phyloP scores from a whole-genome alignment of 352 stramenopile species.

The Salisapilia sapeloensis region DNA sequence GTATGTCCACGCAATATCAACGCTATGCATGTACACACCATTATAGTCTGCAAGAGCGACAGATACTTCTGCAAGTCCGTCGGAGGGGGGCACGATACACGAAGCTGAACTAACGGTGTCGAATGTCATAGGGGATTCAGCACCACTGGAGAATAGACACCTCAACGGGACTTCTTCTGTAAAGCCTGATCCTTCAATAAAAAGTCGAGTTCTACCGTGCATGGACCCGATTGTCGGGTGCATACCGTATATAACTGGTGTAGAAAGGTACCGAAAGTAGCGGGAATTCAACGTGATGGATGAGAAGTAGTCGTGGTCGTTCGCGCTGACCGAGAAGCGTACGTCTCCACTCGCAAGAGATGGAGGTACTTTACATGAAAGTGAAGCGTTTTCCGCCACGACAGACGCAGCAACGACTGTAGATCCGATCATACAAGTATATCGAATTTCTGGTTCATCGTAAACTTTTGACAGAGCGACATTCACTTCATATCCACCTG shows the following conservation, averaged over 20 bases:
- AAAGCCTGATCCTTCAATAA: conserved; percentile 13
- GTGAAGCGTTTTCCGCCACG: conserved; percentile 2
- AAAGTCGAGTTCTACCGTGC: conserved; percentile 15
- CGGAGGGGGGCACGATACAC: no score
- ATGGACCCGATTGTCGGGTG: conserved; percentile 10
- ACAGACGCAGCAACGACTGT: background rate
- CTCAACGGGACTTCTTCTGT: conserved; percentile 4
- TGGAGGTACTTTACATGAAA: conserved; percentile 12
- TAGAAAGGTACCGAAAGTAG: conserved; percentile 8
- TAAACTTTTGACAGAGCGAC: background rate
- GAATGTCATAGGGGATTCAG: no score
- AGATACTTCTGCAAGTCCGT: no score
- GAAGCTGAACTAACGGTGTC: no score
- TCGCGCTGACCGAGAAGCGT: conserved; percentile 13
- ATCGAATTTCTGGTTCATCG: no score
- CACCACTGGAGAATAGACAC: conserved; percentile 18
- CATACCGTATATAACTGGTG: conserved; percentile 8
- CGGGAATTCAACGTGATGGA: conserved; percentile 1
- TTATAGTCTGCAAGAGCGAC: no score
- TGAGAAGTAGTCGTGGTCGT: conserved; percentile 22
- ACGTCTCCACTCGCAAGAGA: conserved; percentile 1
- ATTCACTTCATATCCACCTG: background rate
- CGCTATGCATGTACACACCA: no score
- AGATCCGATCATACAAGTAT: conserved; percentile 13
- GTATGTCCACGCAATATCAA: no score